Conservation (phyloP, 2,329 filamentous ascomycete species). For the Fusarium fujikuroi region DNA sequence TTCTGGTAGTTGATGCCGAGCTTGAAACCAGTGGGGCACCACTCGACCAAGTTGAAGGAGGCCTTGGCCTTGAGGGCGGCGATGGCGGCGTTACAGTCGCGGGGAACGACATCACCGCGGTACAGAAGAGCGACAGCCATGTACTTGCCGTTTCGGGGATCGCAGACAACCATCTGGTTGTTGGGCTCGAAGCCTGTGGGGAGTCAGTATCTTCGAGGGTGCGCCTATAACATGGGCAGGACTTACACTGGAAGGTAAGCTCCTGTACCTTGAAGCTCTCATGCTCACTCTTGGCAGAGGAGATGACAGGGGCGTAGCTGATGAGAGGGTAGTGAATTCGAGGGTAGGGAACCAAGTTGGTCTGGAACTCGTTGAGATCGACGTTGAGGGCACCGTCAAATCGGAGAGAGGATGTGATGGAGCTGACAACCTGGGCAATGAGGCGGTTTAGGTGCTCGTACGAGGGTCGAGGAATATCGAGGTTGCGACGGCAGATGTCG, state of each 20-base stretch:
- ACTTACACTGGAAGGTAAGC: conserved; percentile 77
- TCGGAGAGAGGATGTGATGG: conserved; percentile 77
- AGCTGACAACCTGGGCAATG: conserved; percentile 79
- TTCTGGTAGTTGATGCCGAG: conserved; percentile 80
- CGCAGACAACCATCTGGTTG: conserved; percentile 83
- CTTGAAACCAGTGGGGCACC: conserved; percentile 82
- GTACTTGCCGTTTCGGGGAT: conserved; percentile 79
- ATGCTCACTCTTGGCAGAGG: conserved; percentile 79
- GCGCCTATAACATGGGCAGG: not conserved
- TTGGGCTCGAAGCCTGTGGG: conserved; percentile 75
- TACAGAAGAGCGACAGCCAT: conserved; percentile 79
- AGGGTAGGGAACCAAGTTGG: conserved; percentile 78
- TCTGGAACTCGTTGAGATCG: conserved; percentile 82
- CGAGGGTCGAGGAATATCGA: conserved; percentile 75
- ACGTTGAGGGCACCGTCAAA: conserved; percentile 80
- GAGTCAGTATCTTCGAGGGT: conserved; percentile 39
- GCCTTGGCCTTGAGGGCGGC: conserved; percentile 75
- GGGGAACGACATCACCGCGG: conserved; percentile 76
- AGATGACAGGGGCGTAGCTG: conserved; percentile 77
- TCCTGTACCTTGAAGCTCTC: conserved; percentile 90
- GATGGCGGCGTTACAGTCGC: conserved; percentile 75
- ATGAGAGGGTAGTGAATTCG: conserved; percentile 80
- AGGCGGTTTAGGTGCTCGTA: conserved; percentile 79
- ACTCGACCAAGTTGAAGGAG: conserved; percentile 79
- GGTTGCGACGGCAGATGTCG: conserved; percentile 78